A percentile compares a stretch with the other conserved stretches of the same genome.
Conservation (phyloP, 2,329 filamentous ascomycete species). For the Scleromitrula shiraiana region DNA sequence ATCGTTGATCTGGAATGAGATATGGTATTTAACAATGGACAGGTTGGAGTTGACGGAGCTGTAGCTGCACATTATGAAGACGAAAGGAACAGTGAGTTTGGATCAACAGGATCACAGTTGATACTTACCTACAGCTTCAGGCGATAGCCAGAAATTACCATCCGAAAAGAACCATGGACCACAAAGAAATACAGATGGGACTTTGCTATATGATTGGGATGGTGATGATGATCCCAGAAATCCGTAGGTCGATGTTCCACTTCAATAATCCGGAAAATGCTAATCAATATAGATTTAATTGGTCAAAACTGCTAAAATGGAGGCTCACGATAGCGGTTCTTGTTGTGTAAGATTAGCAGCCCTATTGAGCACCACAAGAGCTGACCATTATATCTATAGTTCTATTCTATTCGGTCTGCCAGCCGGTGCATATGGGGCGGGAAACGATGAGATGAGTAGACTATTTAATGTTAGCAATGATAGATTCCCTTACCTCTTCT, state of each 20-base stretch:
- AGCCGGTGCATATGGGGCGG: constrained; percentile 21
- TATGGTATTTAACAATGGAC: neutral
- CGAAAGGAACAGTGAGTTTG: neutral
- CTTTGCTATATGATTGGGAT: neutral
- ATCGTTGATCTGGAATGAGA: neutral
- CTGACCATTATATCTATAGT: too few species aligned
- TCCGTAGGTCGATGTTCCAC: neutral
- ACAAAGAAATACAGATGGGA: constrained; percentile 1
- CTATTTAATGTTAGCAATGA: constrained; percentile 32
- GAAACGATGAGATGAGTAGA: constrained; percentile 29
- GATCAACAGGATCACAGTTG: too few species aligned
- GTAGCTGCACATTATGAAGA: neutral
- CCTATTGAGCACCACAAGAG: too few species aligned
- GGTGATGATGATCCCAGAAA: constrained; percentile 1
- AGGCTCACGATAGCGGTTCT: constrained; percentile 1
- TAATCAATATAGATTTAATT: neutral
- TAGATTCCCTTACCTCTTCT: constrained; percentile 34
- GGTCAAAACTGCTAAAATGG: neutral
- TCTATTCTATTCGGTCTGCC: constrained; percentile 33
- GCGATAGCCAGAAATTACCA: neutral
- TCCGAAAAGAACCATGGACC: neutral
- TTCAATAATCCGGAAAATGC: neutral
- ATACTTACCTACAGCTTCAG: neutral
- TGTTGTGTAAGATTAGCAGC: neutral
- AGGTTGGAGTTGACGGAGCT: too few species aligned